Evolutionary conservation across 2,329 filamentous ascomycete genomes (phyloP).

Genomic region (Xylogone sp.): DNA sequence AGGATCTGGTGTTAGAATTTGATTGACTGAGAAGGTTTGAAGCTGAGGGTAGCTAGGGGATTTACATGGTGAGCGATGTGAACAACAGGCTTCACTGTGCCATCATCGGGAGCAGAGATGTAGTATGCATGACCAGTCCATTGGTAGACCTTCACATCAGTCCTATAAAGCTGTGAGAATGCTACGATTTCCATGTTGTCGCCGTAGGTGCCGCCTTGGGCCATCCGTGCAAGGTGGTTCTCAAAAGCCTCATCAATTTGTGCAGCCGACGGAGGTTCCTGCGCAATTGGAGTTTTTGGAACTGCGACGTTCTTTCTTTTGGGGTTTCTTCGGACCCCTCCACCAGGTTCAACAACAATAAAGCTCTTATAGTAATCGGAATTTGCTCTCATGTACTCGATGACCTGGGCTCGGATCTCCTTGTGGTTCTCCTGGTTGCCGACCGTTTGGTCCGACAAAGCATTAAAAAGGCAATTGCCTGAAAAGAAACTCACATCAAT

Average conservation of each 20-base stretch:
- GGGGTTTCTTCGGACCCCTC: slow-evolving; percentile 53
- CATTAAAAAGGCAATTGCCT: slow-evolving; percentile 70
- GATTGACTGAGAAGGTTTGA: not conserved
- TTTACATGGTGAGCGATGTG: slow-evolving; percentile 63
- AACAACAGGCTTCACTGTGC: slow-evolving; percentile 31
- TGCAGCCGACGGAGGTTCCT: slow-evolving; percentile 43
- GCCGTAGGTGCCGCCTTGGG: slow-evolving; percentile 57
- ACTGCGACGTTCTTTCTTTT: slow-evolving; percentile 45
- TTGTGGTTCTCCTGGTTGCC: slow-evolving; percentile 53
- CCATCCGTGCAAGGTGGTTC: slow-evolving; percentile 55
- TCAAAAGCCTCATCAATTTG: slow-evolving; percentile 50
- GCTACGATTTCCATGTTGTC: slow-evolving; percentile 66
- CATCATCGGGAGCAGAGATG: slow-evolving; percentile 37
- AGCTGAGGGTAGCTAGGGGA: slow-evolving; percentile 10
- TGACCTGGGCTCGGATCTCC: slow-evolving; percentile 54
- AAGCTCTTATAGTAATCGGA: slow-evolving; percentile 62
- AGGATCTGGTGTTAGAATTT: slow-evolving; percentile 10
- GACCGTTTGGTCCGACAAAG: slow-evolving; percentile 63
- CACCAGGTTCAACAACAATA: slow-evolving; percentile 48
- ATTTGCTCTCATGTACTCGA: slow-evolving; percentile 59
- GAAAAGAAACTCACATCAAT: slow-evolving; percentile 1
- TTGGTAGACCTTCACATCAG: slow-evolving; percentile 58
- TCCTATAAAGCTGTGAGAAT: slow-evolving; percentile 57
- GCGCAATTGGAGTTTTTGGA: not conserved
- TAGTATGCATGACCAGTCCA: slow-evolving; percentile 48